A percentile compares a stretch with the other conserved stretches of the same genome.
These are phyloP conservation scores for Kockovaella imperatae DNA, from an alignment of 768 basidiomycete genomes.

Conservation along the genomic window DNA sequence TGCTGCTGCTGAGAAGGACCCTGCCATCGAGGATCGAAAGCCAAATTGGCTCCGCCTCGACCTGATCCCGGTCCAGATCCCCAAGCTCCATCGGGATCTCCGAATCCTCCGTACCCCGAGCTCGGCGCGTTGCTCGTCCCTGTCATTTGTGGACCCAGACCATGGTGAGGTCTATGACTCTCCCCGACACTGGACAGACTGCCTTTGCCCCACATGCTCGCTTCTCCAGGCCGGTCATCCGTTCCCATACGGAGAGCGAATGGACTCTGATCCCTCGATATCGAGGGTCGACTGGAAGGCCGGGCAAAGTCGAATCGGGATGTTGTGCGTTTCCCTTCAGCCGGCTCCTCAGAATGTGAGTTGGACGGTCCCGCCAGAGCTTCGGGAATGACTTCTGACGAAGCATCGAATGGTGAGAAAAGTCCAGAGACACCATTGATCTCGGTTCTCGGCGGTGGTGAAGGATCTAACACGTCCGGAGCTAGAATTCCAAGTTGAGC, in stretches of 20 bases:
- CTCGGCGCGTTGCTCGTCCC: not conserved
- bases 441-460: slow-evolving; percentile 2
- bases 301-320: slow-evolving; percentile 39
- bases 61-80: too few species aligned
- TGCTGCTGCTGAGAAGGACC: too few species aligned
- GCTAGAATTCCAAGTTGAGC: slow-evolving; percentile 32
- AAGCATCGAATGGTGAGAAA: slow-evolving; percentile 31
- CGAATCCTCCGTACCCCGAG: not conserved
- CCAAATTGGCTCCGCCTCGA: too few species aligned
- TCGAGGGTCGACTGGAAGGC: slow-evolving; percentile 4
- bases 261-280: slow-evolving; percentile 25
- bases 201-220: slow-evolving; percentile 1
- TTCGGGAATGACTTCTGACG: slow-evolving; percentile 5
- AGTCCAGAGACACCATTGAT: slow-evolving; percentile 6
- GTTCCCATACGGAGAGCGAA: slow-evolving; percentile 15
- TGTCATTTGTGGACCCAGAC: too few species aligned
- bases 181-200: not conserved
- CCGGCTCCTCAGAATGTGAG: slow-evolving; percentile 8
- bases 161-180: too few species aligned
- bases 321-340: slow-evolving; percentile 19
- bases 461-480: slow-evolving; percentile 17
- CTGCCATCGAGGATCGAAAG: too few species aligned
- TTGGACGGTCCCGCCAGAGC: slow-evolving; percentile 1
- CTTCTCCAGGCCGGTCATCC: slow-evolving; percentile 5
- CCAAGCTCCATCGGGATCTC: too few species aligned